Conservation (phyloP, 345 rosid genomes). For the Microthlaspi erraticum region DNA sequence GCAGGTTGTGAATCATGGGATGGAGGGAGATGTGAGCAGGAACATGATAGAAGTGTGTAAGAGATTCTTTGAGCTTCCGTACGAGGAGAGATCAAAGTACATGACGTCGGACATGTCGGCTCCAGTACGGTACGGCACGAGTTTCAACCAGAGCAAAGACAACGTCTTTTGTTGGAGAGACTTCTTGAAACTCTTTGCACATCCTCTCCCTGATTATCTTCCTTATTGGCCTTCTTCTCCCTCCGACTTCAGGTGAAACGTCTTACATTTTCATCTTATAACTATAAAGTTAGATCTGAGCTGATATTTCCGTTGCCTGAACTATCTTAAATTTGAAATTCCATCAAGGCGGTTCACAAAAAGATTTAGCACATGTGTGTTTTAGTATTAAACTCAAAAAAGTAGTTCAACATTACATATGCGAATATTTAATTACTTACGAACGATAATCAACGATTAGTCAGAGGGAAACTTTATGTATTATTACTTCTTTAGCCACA, state of each 20-base stretch:
- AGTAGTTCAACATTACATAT: conserved; percentile 6
- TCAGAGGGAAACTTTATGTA: neutral
- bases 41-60: conserved; percentile 66
- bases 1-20: conserved; percentile 84
- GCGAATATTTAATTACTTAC: neutral
- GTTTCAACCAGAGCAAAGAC: conserved; percentile 88
- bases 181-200: conserved; percentile 73
- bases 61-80: conserved; percentile 74
- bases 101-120: conserved; percentile 76
- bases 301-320: neutral
- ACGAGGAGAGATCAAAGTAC: conserved; percentile 76
- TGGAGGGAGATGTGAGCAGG: conserved; percentile 55
- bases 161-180: conserved; percentile 91
- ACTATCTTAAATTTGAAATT: conserved; percentile 1
- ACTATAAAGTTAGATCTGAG: neutral
- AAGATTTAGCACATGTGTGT: conserved; percentile 22
- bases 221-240: conserved; percentile 93
- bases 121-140: conserved; percentile 84
- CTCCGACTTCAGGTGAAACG: conserved; percentile 64
- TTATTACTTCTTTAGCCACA: neutral
- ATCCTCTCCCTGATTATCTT: conserved; percentile 63
- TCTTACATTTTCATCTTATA: neutral
- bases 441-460: conserved; percentile 5
- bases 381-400: neutral
- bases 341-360: neutral